phyloP scores from a whole-genome alignment of 768 basidiomycete genomes.

The Phlebiopsis gigantea region DNA sequence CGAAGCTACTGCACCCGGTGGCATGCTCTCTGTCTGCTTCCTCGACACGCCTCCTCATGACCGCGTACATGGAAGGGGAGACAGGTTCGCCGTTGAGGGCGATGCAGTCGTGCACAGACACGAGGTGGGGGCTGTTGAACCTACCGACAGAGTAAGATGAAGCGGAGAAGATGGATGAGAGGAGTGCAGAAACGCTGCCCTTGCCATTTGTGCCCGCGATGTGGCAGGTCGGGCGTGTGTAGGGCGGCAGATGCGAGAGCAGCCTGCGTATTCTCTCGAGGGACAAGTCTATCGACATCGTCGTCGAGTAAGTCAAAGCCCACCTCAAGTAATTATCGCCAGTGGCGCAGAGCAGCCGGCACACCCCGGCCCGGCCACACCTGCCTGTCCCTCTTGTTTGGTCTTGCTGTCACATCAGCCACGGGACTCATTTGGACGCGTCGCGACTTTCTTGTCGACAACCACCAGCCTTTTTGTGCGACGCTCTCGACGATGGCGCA shows the following conservation, averaged over 20 bases:
- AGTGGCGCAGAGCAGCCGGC: background rate
- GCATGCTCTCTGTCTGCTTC: slow-evolving; percentile 36
- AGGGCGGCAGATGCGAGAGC: slow-evolving; percentile 48
- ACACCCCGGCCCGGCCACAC: background rate
- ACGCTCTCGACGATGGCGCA: slow-evolving; percentile 34
- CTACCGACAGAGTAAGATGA: slow-evolving; percentile 62
- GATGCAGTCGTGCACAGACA: slow-evolving; percentile 74
- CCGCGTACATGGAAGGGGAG: slow-evolving; percentile 38
- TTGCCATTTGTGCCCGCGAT: slow-evolving; percentile 97
- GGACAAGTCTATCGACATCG: slow-evolving; percentile 49
- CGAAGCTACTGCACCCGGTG: slow-evolving; percentile 66
- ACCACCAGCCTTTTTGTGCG: background rate
- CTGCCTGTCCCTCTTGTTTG: background rate
- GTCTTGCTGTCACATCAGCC: background rate
- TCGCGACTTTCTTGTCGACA: background rate
- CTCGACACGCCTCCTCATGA: slow-evolving; percentile 43
- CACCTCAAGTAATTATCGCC: background rate
- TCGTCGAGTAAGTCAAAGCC: background rate
- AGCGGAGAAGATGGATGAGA: slow-evolving; percentile 67
- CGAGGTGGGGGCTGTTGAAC: slow-evolving; percentile 91
- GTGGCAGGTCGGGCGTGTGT: slow-evolving; percentile 80
- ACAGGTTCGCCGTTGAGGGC: slow-evolving; percentile 57
- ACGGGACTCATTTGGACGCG: slow-evolving; percentile 9
- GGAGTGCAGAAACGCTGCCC: slow-evolving; percentile 82
- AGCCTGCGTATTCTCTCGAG: slow-evolving; percentile 54